A percentile compares a stretch with the other conserved stretches of the same genome.
These are phyloP conservation scores for Talaromyces sp. DNA, from an alignment of 2,329 filamentous ascomycete genomes.

Conservation along the genomic window DNA sequence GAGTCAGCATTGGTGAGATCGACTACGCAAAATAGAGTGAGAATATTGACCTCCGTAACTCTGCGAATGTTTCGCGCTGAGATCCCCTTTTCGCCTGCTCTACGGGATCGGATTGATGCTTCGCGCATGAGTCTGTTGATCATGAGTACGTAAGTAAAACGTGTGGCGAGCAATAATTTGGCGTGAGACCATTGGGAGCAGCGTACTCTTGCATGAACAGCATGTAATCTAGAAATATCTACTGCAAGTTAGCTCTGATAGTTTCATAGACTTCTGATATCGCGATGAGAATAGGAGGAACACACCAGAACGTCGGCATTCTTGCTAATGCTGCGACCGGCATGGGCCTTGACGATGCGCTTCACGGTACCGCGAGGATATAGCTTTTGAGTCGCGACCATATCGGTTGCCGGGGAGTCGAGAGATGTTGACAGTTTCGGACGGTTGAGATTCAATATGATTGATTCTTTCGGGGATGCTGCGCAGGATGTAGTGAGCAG, in stretches of 20 bases:
- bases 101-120: conserved; percentile 71
- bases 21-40: neutral
- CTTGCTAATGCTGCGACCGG: conserved; percentile 74
- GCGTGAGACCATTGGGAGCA: neutral
- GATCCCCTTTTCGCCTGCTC: conserved; percentile 68
- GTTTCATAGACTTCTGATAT: neutral
- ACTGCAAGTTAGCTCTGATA: neutral
- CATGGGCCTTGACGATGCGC: conserved; percentile 86
- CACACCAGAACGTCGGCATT: conserved; percentile 80
- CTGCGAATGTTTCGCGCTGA: conserved; percentile 74
- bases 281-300: neutral
- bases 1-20: neutral
- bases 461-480: neutral
- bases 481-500: neutral
- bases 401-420: conserved; percentile 26
- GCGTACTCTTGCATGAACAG: conserved; percentile 69
- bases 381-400: conserved; percentile 66
- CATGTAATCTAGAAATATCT: conserved; percentile 79
- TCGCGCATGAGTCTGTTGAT: conserved; percentile 68
- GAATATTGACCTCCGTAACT: conserved; percentile 62
- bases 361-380: conserved; percentile 83
- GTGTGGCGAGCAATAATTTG: neutral
- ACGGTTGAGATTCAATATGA: neutral
- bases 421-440: neutral
- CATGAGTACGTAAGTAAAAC: neutral